Evolutionary conservation across 2,329 filamentous ascomycete species (phyloP), one percentile per base, ranked within the genome.

Genomic region (Botryotinia narcissicola): DNA sequence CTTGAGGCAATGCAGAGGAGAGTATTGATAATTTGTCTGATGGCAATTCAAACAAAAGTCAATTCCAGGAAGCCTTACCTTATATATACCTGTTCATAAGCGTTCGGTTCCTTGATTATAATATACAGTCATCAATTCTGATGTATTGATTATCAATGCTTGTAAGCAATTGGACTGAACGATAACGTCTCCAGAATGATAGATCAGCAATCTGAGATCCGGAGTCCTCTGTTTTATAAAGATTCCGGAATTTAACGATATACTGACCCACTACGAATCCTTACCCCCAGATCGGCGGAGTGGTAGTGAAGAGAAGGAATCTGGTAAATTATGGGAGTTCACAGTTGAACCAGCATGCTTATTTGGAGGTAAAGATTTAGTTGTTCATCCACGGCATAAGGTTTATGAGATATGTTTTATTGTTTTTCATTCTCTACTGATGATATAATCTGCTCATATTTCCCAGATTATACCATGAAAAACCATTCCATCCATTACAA

Each of bases 371-470:
- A 25, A 10, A 51, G 1, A 6, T 4, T 25, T 51, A 3, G 4
- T 25, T n/a, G 1, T 25, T n/a, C 4, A 51, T 14, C 25, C 4
- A 51, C 10, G 22, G 22, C 1, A 51, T 25, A 14, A 51, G 0
- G 22, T 12, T 25, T 25, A 48, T 51, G 22, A 6, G 4, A 51
- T 51, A 51, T 51, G 1, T 51, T 8, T 25, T 4, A n/a, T 48
- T 25, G 2, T 25, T n/a, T n/a, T 51, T n/a, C 22, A 51, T 51
- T n/a, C 1, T 51, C 48, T 14, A n/a, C 3, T 14, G 10, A n/a
- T 51, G 25, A n/a, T 1, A 3, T 14, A 6, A 0, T 14, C 48
- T 25, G 10, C 48, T 51, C 4, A 14, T 3, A 51, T 14, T 0
- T 14, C 2, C 12, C 22, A 51, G 14, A 51, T n/a, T 6, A 14